These are phyloP conservation scores for Passiflora organensis DNA, from an alignment of 345 rosid species.

Conservation along the genomic window DNA sequence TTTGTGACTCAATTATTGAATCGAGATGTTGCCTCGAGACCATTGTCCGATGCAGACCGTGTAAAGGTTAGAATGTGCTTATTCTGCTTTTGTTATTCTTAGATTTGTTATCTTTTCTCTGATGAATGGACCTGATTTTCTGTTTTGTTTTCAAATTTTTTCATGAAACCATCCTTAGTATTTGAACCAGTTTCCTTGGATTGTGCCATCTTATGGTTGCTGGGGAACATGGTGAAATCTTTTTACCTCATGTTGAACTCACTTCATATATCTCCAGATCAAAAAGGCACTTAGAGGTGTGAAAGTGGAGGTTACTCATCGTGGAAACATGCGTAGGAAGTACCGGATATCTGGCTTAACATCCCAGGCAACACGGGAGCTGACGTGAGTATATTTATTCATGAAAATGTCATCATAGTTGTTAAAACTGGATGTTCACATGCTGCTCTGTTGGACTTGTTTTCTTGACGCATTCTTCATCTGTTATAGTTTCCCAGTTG, in stretches of 20 bases:
- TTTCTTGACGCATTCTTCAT: constrained; percentile 11
- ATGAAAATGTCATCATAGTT: not conserved
- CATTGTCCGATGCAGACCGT: constrained; percentile 50
- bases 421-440: not conserved
- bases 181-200: too few relatives aligned
- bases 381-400: constrained; percentile 52
- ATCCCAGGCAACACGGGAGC: constrained; percentile 81
- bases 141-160: not conserved
- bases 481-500: constrained; percentile 66
- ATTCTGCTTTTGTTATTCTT: too few relatives aligned
- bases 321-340: constrained; percentile 93
- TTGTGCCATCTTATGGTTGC: too few relatives aligned
- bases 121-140: too few relatives aligned
- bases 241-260: too few relatives aligned
- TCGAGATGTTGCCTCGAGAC: constrained; percentile 26
- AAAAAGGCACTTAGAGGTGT: constrained; percentile 93
- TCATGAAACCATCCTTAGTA: too few relatives aligned
- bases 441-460: not conserved
- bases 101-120: too few relatives aligned
- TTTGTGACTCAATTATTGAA: constrained; percentile 37
- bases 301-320: constrained; percentile 85
- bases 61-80: constrained; percentile 34
- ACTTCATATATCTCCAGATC: constrained; percentile 43
- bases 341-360: constrained; percentile 90
- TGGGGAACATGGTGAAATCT: too few relatives aligned